Conservation (phyloP, 2,329 filamentous ascomycete species). For the Talaromyces rugulosus region DNA sequence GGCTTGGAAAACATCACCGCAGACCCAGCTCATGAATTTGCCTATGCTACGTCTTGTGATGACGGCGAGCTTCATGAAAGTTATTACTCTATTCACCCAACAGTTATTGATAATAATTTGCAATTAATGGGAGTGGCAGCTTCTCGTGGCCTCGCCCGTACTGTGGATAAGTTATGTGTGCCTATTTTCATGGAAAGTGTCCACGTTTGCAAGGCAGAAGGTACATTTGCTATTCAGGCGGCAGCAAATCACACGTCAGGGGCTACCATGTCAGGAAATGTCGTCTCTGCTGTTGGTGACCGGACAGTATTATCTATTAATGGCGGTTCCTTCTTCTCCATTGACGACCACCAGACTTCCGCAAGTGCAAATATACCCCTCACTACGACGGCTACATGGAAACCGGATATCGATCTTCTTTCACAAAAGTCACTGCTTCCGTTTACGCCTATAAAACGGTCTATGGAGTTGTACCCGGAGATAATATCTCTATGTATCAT, state of each 20-base stretch:
- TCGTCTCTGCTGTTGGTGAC: background rate
- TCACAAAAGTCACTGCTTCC: background rate
- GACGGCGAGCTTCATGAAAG: background rate
- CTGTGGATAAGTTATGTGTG: background rate
- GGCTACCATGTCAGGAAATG: background rate
- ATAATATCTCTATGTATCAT: background rate
- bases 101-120: background rate
- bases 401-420: background rate
- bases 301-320: background rate
- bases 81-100: constrained; percentile 1
- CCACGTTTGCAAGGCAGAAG: background rate
- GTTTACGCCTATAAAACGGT: background rate
- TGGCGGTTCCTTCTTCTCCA: background rate
- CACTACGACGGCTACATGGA: background rate
- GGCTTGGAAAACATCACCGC: background rate
- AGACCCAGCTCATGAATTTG: background rate
- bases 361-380: background rate
- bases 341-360: background rate
- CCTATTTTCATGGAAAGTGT: background rate
- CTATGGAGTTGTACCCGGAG: background rate
- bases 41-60: background rate
- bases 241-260: background rate
- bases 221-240: background rate
- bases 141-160: background rate
- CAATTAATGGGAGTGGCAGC: background rate